These are phyloP conservation scores for Fraxinus floribunda DNA, from an alignment of 305 asterid genomes.

Conservation along the genomic window DNA sequence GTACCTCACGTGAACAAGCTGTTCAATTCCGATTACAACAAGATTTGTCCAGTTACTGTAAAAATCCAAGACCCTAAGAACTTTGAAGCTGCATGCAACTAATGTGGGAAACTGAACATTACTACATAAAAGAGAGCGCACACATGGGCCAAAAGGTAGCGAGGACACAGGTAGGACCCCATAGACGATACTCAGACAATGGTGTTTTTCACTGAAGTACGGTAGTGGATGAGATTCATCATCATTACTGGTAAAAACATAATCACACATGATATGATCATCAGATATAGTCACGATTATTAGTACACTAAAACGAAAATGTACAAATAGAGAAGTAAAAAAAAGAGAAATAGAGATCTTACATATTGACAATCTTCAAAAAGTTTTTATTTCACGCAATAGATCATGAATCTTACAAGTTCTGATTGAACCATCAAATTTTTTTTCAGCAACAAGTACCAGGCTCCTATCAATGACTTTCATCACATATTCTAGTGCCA, in stretches of 20 bases:
- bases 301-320: background rate
- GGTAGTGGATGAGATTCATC: background rate
- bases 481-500: background rate
- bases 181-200: background rate
- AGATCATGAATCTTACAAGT: background rate
- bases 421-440: background rate
- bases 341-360: background rate
- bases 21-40: background rate
- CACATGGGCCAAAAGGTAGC: background rate
- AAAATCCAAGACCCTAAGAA: background rate
- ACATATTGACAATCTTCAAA: conserved; percentile 46
- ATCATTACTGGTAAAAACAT: background rate
- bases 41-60: no score
- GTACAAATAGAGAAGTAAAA: background rate
- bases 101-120: background rate
- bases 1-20: background rate
- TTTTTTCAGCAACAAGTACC: background rate
- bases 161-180: background rate
- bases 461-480: background rate
- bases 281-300: background rate
- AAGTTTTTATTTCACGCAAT: conserved; percentile 42
- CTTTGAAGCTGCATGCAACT: background rate
- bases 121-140: background rate
- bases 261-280: background rate
- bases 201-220: background rate